Evolutionary conservation across 2,329 filamentous ascomycete genomes (phyloP), one percentile per base, ranked within the genome.

Genomic region (Colletotrichum sublineola): DNA sequence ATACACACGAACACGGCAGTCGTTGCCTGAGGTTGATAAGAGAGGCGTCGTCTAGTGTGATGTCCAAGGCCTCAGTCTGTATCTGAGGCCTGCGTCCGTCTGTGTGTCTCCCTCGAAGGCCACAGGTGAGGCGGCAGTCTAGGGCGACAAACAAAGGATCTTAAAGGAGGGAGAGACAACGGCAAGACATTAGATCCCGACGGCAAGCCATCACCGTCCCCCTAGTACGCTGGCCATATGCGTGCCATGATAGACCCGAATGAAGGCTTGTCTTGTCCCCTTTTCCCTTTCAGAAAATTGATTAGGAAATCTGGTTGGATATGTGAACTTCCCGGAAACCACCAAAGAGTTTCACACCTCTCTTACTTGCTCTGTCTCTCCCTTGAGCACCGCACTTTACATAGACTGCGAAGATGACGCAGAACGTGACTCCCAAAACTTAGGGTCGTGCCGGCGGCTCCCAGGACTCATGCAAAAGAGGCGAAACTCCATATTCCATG

Each of bases 261-360:
- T 14, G 18, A 33, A 61, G 31, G 14, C 29, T 33, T 33, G 33
- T 29, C 15, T 55, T 20, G 20, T 38, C 29, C 48, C 20, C 48
- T 20, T 20, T 9, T 66, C 46, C 46, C 46, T 66, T 31, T 44
- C 33, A 36, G 18, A 52, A 36, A 18, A 57, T 52, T 36, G 36
- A 9, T 15, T 63, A 60, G 18, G 62, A 63, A 57, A 50, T 15
- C 48, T 57, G 38, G 40, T 55, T 55, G 50, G 50, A 38, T 46
- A 56, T 50, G 68, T 56, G 67, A 55, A 40, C 62, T 44, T 20
- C 20, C 67, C 38, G 67, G 55, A 15, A 53, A 57, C 50, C 12
- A 31, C n/a, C 48, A 38, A 62, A 67, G n/a, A 48, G 42, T n/a
- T 24, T 61, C 9, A 48, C 31, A 14, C 9, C 38, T 46, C 42